Percentiles rank a stretch among this genome's conserved stretches.
Conservation (phyloP, 306 rosid genomes). For the Echinosophora koreensis region DNA sequence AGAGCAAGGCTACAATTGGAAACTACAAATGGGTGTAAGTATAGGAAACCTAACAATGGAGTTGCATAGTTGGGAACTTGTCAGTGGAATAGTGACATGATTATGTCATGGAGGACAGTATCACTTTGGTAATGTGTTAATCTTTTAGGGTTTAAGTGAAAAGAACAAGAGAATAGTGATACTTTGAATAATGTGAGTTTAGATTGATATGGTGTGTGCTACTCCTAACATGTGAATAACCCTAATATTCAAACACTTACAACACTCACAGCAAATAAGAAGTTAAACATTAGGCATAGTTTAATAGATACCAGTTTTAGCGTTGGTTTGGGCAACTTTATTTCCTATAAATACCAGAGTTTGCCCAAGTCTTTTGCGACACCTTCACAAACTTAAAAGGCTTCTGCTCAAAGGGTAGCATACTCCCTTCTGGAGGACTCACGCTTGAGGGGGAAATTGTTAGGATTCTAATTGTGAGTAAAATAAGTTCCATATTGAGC, state of each 20-base stretch:
- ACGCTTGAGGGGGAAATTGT: too few species aligned
- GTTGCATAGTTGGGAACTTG: slow-evolving; percentile 5
- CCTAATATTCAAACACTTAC: not conserved
- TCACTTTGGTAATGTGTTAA: not conserved
- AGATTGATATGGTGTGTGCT: slow-evolving; percentile 8
- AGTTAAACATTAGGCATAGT: not conserved
- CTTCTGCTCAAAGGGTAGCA: too few species aligned
- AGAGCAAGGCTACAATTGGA: not conserved
- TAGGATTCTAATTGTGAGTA: too few species aligned
- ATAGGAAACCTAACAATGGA: slow-evolving; percentile 2
- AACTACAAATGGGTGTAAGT: not conserved
- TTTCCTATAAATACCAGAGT: not conserved
- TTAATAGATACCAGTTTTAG: not conserved
- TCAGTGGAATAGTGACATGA: not conserved
- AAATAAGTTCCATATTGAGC: too few species aligned
- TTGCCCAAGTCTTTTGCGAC: not conserved
- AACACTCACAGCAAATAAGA: not conserved
- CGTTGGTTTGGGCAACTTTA: not conserved
- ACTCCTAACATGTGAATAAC: not conserved
- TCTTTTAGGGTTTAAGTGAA: slow-evolving; percentile 7
- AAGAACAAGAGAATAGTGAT: not conserved
- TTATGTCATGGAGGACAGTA: not conserved
- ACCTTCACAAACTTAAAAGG: too few species aligned
- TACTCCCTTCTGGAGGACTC: too few species aligned
- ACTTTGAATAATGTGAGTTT: not conserved